Base-by-base conservation (phyloP, 2,329 filamentous ascomycete genomes). In the Rosellinia necatrix region DNA sequence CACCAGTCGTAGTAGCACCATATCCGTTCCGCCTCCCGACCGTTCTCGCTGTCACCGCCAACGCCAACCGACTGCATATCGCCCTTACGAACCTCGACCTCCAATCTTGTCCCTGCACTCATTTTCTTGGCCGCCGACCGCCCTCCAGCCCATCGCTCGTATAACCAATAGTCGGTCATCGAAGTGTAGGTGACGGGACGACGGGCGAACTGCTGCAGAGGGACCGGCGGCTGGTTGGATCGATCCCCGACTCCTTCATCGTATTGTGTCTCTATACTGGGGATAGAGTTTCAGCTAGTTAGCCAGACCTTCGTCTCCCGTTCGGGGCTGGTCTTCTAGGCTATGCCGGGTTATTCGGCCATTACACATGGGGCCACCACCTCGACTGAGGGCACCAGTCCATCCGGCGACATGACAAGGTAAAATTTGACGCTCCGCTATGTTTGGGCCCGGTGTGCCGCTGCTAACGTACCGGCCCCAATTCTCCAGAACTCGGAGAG, bases 321-420 rank as follows among this genome's bases (percentile, higher is more conserved):
- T 46, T 30, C n/a, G 37, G 38, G 55, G 30, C 51, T 51, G 37
- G 51, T 53, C 40, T 46, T 61, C 53, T 53, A 43, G 71, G 73
- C 72, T 74, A 84, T 84, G 82, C 77, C 79, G 69, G 79, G 77
- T 63, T 83, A 84, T 68, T 78, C 76, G 50, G 78, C 77, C 52
- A 79, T 84, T 58, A 69, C 78, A 70, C 72, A 80, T 78, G 67
- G 65, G 64, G 78, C 74, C 69, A 76, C 70, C 68, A 70, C 72
- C 70, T 72, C 74, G 25, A 66, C 65, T 61, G 68, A 71, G 60
- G 68, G 66, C 53, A 71, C 67, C 63, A 67, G 60, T 49, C 57
- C 54, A 55, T 59, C 72, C 64, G 74, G 70, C 73, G 76, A 75
- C 58, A 83, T 83, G 80, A 72, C 78, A 60, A 78, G 78, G 79